Evolutionary conservation across 2,329 filamentous ascomycete species (phyloP).

Genomic region (Leptographium galeiforme): DNA sequence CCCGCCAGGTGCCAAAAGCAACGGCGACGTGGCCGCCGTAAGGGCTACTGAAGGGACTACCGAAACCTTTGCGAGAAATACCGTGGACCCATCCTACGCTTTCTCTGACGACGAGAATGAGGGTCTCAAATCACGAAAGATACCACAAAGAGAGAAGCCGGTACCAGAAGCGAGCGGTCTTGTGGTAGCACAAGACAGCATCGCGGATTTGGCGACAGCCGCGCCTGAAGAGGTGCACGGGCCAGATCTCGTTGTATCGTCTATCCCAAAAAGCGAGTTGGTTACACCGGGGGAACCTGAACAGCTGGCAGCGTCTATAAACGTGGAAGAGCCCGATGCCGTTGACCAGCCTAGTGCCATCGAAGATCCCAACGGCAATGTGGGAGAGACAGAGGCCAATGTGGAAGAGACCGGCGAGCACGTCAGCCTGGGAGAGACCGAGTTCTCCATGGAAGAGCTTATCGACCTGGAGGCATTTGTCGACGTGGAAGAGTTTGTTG

Average conservation of each 20-base stretch:
- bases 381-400: too few species aligned
- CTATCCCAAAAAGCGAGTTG: not conserved
- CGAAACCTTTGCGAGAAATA: slow-evolving; percentile 10
- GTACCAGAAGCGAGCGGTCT: not conserved
- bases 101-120: slow-evolving; percentile 25
- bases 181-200: too few species aligned
- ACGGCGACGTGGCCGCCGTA: not conserved
- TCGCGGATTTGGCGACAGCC: not conserved
- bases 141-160: not conserved
- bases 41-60: not conserved
- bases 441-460: too few species aligned
- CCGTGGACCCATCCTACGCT: slow-evolving; percentile 14
- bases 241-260: not conserved
- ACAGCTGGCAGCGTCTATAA: not conserved
- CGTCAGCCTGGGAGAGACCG: too few species aligned
- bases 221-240: not conserved
- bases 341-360: too few species aligned
- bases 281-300: not conserved
- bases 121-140: slow-evolving; percentile 4
- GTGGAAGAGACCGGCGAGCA: too few species aligned
- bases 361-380: too few species aligned
- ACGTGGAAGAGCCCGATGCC: too few species aligned
- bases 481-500: too few species aligned
- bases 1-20: too few species aligned
- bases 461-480: too few species aligned